phyloP scores from a whole-genome alignment of 2,329 filamentous ascomycete species.

The Madurella mycetomatis region DNA sequence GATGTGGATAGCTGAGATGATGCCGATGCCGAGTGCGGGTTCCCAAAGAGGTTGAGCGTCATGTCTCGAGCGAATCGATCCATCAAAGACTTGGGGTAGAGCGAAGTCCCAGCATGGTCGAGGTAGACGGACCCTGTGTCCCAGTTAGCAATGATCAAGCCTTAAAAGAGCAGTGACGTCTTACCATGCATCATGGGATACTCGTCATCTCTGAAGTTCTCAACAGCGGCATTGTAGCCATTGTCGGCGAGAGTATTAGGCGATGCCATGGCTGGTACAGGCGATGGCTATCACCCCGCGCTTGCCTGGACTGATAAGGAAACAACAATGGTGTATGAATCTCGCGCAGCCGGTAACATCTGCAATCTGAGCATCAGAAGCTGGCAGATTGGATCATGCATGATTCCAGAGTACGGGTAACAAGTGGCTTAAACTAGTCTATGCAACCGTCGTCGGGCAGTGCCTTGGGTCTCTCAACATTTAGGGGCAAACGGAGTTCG shows the following conservation, averaged over 20 bases:
- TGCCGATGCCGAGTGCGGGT: constrained; percentile 81
- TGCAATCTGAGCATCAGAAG: not conserved
- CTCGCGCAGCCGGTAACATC: not conserved
- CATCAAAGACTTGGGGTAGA: constrained; percentile 75
- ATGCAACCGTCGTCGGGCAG: constrained; percentile 7
- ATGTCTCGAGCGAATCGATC: constrained; percentile 76
- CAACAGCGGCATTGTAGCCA: constrained; percentile 56
- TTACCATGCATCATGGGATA: constrained; percentile 67
- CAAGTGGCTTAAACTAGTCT: not conserved
- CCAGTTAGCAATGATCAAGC: constrained; percentile 12
- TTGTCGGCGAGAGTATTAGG: constrained; percentile 10
- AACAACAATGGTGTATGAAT: not conserved
- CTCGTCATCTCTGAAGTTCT: constrained; percentile 54
- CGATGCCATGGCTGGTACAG: constrained; percentile 4
- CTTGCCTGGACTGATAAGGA: not conserved
- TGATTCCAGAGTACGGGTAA: not conserved
- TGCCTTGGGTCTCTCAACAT: constrained; percentile 5
- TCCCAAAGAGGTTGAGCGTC: constrained; percentile 75
- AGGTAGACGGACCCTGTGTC: constrained; percentile 70
- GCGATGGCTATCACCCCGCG: constrained; percentile 24
- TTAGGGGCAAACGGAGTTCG: constrained; percentile 24
- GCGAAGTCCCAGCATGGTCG: constrained; percentile 91
- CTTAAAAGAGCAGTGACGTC: not conserved
- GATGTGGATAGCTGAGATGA: constrained; percentile 74
- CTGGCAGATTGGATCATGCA: not conserved